A percentile compares a stretch with the other conserved stretches of the same genome.
Evolutionary conservation across 208 protist species (phyloP).

Genomic region (Leishmania mexicana): DNA sequence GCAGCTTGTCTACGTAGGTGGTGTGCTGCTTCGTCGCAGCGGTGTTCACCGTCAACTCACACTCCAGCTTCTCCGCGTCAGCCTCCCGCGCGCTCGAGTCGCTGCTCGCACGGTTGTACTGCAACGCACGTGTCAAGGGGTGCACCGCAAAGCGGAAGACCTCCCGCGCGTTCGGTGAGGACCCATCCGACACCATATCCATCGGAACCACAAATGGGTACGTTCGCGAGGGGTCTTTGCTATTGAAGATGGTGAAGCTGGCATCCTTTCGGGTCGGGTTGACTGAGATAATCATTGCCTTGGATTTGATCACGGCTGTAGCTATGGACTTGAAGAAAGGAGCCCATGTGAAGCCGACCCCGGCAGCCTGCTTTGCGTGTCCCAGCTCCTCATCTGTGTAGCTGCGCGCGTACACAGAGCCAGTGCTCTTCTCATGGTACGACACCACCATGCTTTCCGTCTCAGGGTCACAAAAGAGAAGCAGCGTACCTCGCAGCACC

Average conservation of each 20-base stretch:
- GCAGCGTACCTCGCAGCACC: constrained; percentile 41
- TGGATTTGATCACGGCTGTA: constrained; percentile 72
- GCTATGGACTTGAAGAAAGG: constrained; percentile 90
- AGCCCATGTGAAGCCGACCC: constrained; percentile 65
- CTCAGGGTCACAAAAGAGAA: constrained; percentile 67
- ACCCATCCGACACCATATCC: constrained; percentile 53
- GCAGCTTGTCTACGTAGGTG: constrained; percentile 40
- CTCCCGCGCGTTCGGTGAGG: constrained; percentile 17
- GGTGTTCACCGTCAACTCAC: constrained; percentile 36
- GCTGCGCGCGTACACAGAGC: constrained; percentile 57
- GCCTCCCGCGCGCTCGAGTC: constrained; percentile 26
- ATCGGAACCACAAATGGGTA: constrained; percentile 61
- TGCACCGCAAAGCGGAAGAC: constrained; percentile 67
- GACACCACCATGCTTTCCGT: constrained; percentile 65
- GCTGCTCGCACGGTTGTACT: constrained; percentile 32
- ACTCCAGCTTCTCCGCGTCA: constrained; percentile 39
- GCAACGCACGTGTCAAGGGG: constrained; percentile 57
- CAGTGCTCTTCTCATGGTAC: constrained; percentile 54
- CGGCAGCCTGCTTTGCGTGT: constrained; percentile 52
- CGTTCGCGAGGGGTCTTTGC: constrained; percentile 56
- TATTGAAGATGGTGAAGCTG: constrained; percentile 64
- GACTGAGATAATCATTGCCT: constrained; percentile 42
- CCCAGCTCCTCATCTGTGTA: constrained; percentile 74
- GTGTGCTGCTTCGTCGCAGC: constrained; percentile 39
- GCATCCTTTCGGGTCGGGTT: constrained; percentile 38